Percentiles rank a stretch among this genome's conserved stretches.
phyloP scores from a whole-genome alignment of 768 basidiomycete genomes.

The Leccinum incarnatum region DNA sequence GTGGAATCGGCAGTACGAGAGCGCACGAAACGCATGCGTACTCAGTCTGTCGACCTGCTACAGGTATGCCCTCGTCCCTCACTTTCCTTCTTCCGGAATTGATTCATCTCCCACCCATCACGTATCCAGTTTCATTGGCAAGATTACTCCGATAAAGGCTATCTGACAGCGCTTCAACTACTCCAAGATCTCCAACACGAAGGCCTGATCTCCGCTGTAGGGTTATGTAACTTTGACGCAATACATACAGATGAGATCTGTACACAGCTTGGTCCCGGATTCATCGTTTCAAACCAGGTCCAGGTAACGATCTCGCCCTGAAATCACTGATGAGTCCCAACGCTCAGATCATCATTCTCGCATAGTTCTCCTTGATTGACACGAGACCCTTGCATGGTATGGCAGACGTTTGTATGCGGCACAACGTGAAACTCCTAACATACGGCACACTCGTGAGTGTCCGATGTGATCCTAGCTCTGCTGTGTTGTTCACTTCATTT shows the following conservation, averaged over 20 bases:
- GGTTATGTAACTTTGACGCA: constrained; percentile 81
- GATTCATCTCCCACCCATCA: neutral
- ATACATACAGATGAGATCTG: constrained; percentile 78
- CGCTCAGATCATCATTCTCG: constrained; percentile 16
- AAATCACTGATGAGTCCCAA: neutral
- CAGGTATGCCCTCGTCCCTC: constrained; percentile 46
- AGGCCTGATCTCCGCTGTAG: constrained; percentile 61
- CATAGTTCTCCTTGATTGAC: constrained; percentile 79
- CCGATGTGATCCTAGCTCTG: neutral
- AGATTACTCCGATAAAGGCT: constrained; percentile 52
- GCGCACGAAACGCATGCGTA: constrained; percentile 66
- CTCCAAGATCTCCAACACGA: constrained; percentile 59
- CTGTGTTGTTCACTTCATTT: constrained; percentile 3
- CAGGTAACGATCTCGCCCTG: constrained; percentile 46
- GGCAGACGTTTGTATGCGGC: constrained; percentile 71
- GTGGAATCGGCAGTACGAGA: constrained; percentile 67
- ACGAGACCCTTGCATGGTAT: constrained; percentile 74
- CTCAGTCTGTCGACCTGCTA: constrained; percentile 59
- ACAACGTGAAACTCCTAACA: constrained; percentile 71
- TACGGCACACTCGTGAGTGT: constrained; percentile 74
- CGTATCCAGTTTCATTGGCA: constrained; percentile 73
- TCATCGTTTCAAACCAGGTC: constrained; percentile 79
- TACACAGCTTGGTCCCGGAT: constrained; percentile 63
- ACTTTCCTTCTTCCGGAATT: neutral
- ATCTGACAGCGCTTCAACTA: constrained; percentile 47